A percentile compares a stretch with the other conserved stretches of the same genome.
These are phyloP conservation scores for Drechslerella dactyloides DNA, from an alignment of 2,329 filamentous ascomycete genomes.

Conservation along the genomic window DNA sequence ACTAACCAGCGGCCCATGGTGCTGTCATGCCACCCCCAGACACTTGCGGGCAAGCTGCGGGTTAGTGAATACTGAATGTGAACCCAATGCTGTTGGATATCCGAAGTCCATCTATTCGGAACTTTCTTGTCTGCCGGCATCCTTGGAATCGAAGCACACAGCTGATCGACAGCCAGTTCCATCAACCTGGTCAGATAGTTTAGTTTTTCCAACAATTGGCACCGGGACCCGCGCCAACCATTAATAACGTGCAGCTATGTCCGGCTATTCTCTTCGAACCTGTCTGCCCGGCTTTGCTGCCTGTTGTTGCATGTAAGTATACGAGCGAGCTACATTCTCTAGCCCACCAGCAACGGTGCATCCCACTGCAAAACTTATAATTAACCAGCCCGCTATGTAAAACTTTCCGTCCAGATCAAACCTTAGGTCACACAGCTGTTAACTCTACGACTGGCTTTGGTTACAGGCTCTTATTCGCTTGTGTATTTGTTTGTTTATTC, in stretches of 20 bases:
- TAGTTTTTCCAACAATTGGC: constrained; percentile 5
- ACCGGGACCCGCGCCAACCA: neutral
- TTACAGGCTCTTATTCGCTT: neutral
- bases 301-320: constrained; percentile 10
- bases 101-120: constrained; percentile 48
- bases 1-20: constrained; percentile 1
- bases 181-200: constrained; percentile 4
- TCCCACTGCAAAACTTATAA: neutral
- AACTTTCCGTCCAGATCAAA: neutral
- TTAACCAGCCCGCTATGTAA: neutral
- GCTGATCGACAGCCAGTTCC: constrained; percentile 10
- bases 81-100: constrained; percentile 13
- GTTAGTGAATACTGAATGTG: no score
- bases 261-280: neutral
- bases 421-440: neutral
- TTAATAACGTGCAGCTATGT: neutral
- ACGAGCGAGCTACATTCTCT: neutral
- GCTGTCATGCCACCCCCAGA: constrained; percentile 4
- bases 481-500: neutral
- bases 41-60: neutral
- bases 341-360: neutral
- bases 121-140: constrained; percentile 33
- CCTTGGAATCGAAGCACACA: constrained; percentile 35
- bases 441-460: neutral
- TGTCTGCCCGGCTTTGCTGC: neutral